phyloP scores from a whole-genome alignment of 1,139 yeast species.

The Meyerozyma guilliermondii region DNA sequence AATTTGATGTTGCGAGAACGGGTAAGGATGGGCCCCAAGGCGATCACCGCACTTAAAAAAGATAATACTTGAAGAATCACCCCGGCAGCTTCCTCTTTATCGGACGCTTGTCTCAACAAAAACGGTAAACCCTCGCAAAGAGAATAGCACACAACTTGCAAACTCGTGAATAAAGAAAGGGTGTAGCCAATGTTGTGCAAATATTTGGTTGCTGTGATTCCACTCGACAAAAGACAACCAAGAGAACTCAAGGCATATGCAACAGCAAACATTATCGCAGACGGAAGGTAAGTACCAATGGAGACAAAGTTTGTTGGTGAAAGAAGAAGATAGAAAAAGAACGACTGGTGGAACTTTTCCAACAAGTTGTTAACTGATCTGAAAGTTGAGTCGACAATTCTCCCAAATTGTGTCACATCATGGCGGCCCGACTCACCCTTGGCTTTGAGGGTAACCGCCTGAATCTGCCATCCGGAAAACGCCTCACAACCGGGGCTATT shows the following conservation, averaged over 20 bases:
- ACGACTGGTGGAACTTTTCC: constrained; percentile 96
- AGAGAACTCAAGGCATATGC: constrained; percentile 70
- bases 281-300: constrained; percentile 88
- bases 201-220: constrained; percentile 19
- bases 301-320: constrained; percentile 81
- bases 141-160: constrained; percentile 29
- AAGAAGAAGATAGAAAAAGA: constrained; percentile 82
- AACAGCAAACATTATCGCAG: constrained; percentile 70
- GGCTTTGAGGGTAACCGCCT: constrained; percentile 78
- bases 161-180: constrained; percentile 26
- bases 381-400: constrained; percentile 81
- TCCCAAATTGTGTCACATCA: constrained; percentile 89
- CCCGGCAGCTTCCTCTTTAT: constrained; percentile 12
- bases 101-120: constrained; percentile 10
- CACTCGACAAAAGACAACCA: constrained; percentile 49
- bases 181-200: constrained; percentile 21
- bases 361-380: constrained; percentile 87
- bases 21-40: constrained; percentile 17
- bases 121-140: constrained; percentile 25
- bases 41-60: constrained; percentile 13
- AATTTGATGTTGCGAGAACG: constrained; percentile 6
- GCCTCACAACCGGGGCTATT: constrained; percentile 74
- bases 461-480: constrained; percentile 95
- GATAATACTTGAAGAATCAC: constrained; percentile 18
- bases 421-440: constrained; percentile 50